Conservation (phyloP, 1,284 basidiomycete genomes). For the Filobasidium uniguttulatum region DNA sequence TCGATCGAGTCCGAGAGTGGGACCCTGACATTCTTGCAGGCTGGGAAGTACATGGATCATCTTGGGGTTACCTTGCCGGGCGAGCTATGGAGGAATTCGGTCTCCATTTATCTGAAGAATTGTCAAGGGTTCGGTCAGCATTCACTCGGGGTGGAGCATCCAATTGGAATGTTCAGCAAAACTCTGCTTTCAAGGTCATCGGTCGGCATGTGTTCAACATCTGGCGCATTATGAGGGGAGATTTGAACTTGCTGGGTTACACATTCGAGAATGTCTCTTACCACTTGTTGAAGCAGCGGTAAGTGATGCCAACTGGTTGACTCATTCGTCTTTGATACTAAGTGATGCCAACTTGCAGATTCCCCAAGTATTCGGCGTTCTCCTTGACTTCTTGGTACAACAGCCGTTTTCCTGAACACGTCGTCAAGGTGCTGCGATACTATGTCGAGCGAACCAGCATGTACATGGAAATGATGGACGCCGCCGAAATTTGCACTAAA, state of each 20-base stretch:
- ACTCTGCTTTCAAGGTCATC: conserved; percentile 67
- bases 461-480: conserved; percentile 63
- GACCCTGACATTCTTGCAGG: conserved; percentile 88
- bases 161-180: conserved; percentile 59
- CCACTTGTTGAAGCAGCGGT: conserved; percentile 62
- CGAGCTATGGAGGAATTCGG: conserved; percentile 50
- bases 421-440: conserved; percentile 48
- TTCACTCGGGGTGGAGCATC: conserved; percentile 2
- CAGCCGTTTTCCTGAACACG: conserved; percentile 47
- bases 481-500: conserved; percentile 67
- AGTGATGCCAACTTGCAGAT: conserved; percentile 37
- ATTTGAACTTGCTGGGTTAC: conserved; percentile 65
- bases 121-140: conserved; percentile 46
- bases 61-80: conserved; percentile 81
- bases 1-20: conserved; percentile 60
- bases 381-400: conserved; percentile 63
- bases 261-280: conserved; percentile 83
- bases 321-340: conserved; percentile 5
- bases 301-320: conserved; percentile 13
- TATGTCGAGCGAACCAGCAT: conserved; percentile 50
- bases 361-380: conserved; percentile 57
- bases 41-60: conserved; percentile 77
- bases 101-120: conserved; percentile 50
- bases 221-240: conserved; percentile 82
- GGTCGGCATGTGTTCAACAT: conserved; percentile 85